Conservation (phyloP, 2,329 filamentous ascomycete genomes). For the Penicillium capsulatum region DNA sequence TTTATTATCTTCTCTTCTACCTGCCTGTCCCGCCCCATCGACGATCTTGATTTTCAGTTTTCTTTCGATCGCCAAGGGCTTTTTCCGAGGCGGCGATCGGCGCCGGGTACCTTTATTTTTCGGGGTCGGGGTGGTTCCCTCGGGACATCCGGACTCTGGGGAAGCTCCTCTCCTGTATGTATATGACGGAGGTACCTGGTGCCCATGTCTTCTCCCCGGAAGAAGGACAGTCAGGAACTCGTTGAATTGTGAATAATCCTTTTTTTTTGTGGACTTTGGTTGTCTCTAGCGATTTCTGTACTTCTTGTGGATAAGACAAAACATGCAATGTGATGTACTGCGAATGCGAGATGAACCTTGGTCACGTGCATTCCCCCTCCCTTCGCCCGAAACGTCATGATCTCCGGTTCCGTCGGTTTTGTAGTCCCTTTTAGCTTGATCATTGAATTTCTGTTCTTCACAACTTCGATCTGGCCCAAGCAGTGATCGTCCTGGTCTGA, state of each 20-base stretch:
- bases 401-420: neutral
- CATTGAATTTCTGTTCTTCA: no score
- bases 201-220: constrained; percentile 5
- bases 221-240: constrained; percentile 17
- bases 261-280: constrained; percentile 12
- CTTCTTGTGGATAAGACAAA: constrained; percentile 23
- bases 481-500: neutral
- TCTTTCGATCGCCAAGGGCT: constrained; percentile 3
- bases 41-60: neutral
- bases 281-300: constrained; percentile 18
- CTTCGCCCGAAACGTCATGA: constrained; percentile 33
- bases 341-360: constrained; percentile 4
- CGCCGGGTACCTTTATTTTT: constrained; percentile 6
- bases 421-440: no score
- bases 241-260: constrained; percentile 26
- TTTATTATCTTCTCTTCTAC: constrained; percentile 12
- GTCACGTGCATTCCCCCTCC: constrained; percentile 17
- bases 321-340: constrained; percentile 20
- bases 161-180: constrained; percentile 10
- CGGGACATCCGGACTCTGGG: no score
- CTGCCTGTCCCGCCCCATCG: constrained; percentile 7
- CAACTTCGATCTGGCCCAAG: no score
- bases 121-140: neutral
- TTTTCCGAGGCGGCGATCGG: constrained; percentile 7
- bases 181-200: constrained; percentile 8